Percentiles rank a stretch among this genome's conserved stretches.
phyloP scores from a whole-genome alignment of 768 basidiomycete genomes.

The Macrolepiota albuminosa region DNA sequence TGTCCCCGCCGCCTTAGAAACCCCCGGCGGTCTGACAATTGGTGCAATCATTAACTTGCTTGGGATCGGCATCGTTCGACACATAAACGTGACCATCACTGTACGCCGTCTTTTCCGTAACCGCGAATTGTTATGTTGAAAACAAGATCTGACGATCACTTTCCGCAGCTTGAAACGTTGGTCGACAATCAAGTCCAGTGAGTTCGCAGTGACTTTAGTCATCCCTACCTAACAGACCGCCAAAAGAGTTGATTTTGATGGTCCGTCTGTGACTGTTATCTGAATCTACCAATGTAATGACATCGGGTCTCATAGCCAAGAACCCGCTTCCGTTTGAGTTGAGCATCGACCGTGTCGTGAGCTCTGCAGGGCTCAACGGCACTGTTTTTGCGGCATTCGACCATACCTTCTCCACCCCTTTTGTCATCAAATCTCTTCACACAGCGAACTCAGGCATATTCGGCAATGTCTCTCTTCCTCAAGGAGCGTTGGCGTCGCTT shows the following conservation, averaged over 20 bases:
- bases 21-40: constrained; percentile 21
- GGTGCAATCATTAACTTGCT: constrained; percentile 38
- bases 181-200: constrained; percentile 31
- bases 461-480: constrained; percentile 48
- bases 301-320: constrained; percentile 21
- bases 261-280: constrained; percentile 13
- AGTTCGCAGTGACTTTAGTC: constrained; percentile 8
- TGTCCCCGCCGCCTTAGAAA: constrained; percentile 14
- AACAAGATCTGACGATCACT: not conserved
- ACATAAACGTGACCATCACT: constrained; percentile 34
- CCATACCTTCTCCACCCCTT: constrained; percentile 48
- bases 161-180: constrained; percentile 32
- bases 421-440: constrained; percentile 44
- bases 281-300: not conserved
- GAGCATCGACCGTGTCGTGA: constrained; percentile 36
- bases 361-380: constrained; percentile 45
- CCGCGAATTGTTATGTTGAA: not conserved
- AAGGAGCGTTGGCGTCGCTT: constrained; percentile 46
- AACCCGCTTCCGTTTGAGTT: constrained; percentile 44
- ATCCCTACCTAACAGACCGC: not conserved
- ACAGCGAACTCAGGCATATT: constrained; percentile 57
- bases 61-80: constrained; percentile 33
- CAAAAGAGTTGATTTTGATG: constrained; percentile 32
- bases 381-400: constrained; percentile 55
- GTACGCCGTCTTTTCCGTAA: constrained; percentile 16